Conservation (phyloP, 2,329 filamentous ascomycete species). For the Cordyceps farinosa region DNA sequence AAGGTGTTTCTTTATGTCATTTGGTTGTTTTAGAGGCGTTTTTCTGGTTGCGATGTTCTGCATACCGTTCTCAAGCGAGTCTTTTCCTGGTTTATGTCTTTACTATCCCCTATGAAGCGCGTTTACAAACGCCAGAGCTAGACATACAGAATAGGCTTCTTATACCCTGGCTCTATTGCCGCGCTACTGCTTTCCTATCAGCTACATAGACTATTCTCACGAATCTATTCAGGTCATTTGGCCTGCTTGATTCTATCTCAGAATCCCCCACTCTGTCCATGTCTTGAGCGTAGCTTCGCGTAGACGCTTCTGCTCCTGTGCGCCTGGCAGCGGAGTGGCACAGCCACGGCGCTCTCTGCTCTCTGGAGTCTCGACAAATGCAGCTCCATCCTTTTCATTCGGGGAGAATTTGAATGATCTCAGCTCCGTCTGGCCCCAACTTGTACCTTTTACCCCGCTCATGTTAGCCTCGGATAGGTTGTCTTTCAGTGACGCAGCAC, state of each 20-base stretch:
- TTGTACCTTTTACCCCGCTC: slow-evolving; percentile 47
- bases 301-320: slow-evolving; percentile 39
- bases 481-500: neutral
- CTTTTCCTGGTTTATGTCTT: neutral
- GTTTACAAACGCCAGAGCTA: neutral
- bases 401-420: slow-evolving; percentile 57
- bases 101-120: neutral
- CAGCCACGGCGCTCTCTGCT: neutral
- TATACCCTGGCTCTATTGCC: neutral
- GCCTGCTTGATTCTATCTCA: neutral
- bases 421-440: slow-evolving; percentile 65
- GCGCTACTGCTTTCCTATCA: neutral
- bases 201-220: neutral
- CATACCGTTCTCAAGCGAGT: slow-evolving; percentile 5
- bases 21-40: neutral
- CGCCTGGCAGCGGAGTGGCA: slow-evolving; percentile 37
- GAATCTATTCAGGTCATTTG: neutral
- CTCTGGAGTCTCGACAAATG: neutral
- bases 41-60: neutral
- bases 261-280: slow-evolving; percentile 6
- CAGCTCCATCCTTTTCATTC: slow-evolving; percentile 30
- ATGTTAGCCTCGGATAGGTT: neutral
- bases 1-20: neutral
- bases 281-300: slow-evolving; percentile 16
- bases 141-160: neutral